Evolutionary conservation across 768 basidiomycete species (phyloP).

Genomic region (button mushroom (Agaricus bisporus)): DNA sequence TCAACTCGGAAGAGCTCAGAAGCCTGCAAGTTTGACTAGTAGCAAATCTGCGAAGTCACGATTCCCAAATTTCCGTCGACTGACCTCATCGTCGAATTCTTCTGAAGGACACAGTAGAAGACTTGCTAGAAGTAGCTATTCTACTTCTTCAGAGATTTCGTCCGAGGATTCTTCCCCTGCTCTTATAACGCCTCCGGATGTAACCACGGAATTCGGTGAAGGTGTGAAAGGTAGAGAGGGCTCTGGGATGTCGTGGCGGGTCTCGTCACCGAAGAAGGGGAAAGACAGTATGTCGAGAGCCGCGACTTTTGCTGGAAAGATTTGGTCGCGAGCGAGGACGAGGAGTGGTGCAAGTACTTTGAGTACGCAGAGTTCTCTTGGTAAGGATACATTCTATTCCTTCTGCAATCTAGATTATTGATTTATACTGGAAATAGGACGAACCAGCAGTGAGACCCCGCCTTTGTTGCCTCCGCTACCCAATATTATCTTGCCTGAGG

Average conservation of each 20-base stretch:
- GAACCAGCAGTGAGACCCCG: slow-evolving; percentile 9
- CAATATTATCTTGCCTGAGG: background rate
- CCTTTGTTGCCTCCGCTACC: slow-evolving; percentile 7
- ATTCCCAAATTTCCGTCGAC: slow-evolving; percentile 42
- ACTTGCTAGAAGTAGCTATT: slow-evolving; percentile 50
- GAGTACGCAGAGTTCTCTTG: slow-evolving; percentile 31
- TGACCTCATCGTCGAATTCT: slow-evolving; percentile 36
- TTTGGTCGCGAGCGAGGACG: slow-evolving; percentile 49
- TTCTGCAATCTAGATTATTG: background rate
- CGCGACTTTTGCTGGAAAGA: slow-evolving; percentile 54
- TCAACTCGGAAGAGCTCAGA: slow-evolving; percentile 24
- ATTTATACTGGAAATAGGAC: background rate
- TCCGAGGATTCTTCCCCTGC: slow-evolving; percentile 69
- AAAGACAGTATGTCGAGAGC: slow-evolving; percentile 35
- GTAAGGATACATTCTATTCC: slow-evolving; percentile 24
- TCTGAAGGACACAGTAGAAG: slow-evolving; percentile 20
- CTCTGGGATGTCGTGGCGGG: slow-evolving; percentile 32
- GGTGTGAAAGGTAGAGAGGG: slow-evolving; percentile 15
- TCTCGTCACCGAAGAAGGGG: slow-evolving; percentile 35
- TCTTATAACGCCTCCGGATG: slow-evolving; percentile 26
- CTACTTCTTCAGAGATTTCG: slow-evolving; percentile 53
- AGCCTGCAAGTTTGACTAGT: slow-evolving; percentile 45
- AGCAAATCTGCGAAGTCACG: slow-evolving; percentile 32
- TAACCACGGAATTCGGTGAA: slow-evolving; percentile 26
- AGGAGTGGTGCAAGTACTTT: slow-evolving; percentile 43